Conservation (phyloP, 805 yeast species). For the Lipomyces spencermartinsiae region DNA sequence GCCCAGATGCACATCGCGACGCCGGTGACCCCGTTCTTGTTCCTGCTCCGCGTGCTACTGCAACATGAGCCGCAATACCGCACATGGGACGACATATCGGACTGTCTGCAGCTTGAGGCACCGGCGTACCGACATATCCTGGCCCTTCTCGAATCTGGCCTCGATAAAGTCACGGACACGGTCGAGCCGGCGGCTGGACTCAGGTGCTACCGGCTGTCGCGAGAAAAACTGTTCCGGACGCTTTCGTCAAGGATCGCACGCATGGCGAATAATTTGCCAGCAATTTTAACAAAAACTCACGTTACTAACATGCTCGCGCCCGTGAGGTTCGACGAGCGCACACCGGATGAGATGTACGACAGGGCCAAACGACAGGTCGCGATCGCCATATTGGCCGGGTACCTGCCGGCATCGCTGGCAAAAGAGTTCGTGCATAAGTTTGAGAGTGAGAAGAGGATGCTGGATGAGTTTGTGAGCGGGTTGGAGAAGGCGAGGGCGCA, state of each 20-base stretch:
- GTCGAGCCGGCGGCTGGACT: slow-evolving; percentile 27
- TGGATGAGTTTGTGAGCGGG: slow-evolving; percentile 37
- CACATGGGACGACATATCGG: slow-evolving; percentile 34
- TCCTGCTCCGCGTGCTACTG: slow-evolving; percentile 23
- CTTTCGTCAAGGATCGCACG: slow-evolving; percentile 6
- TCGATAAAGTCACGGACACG: slow-evolving; percentile 15
- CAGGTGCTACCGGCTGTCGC: slow-evolving; percentile 26
- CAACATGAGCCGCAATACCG: slow-evolving; percentile 20
- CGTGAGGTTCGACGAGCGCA: slow-evolving; percentile 22
- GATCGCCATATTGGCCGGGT: slow-evolving; percentile 40
- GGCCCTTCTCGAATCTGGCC: slow-evolving; percentile 10
- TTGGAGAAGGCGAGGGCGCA: slow-evolving; percentile 34
- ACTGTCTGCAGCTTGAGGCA: slow-evolving; percentile 3
- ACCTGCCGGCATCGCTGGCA: slow-evolving; percentile 35
- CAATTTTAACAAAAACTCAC: slow-evolving; percentile 17
- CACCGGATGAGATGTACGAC: slow-evolving; percentile 29
- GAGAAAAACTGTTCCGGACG: slow-evolving; percentile 18
- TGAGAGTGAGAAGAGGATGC: slow-evolving; percentile 31
- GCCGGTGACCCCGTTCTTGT: slow-evolving; percentile 24
- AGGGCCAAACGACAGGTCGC: slow-evolving; percentile 35
- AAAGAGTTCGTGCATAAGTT: slow-evolving; percentile 5
- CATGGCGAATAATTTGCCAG: slow-evolving; percentile 28
- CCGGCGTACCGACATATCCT: slow-evolving; percentile 10
- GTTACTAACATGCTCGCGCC: slow-evolving; percentile 26
- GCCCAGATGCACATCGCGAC: slow-evolving; percentile 28